Conservation (phyloP, 1,284 basidiomycete species). For the Salmacisia buchloeana region DNA sequence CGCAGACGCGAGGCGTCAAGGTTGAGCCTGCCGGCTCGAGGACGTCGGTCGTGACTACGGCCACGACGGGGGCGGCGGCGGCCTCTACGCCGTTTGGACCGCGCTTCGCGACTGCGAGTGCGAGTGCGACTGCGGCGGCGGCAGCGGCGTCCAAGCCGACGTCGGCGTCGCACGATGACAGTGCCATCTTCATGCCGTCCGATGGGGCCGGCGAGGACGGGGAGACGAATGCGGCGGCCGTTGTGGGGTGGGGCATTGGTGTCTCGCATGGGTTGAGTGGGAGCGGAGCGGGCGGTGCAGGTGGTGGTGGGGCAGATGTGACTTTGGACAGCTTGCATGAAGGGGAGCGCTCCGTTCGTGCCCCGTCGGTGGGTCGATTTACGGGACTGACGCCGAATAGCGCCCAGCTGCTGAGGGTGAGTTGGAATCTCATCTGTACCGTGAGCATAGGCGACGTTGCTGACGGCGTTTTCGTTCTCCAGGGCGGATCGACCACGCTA, state of each 20-base stretch:
- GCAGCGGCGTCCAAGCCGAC: neutral
- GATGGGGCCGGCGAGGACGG: too few relatives aligned
- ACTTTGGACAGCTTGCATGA: neutral
- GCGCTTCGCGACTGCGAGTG: neutral
- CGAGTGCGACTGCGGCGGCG: neutral
- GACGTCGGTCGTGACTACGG: neutral
- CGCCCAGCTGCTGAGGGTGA: neutral
- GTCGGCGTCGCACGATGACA: neutral
- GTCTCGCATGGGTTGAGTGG: too few relatives aligned
- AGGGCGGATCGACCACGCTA: neutral
- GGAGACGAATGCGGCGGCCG: neutral
- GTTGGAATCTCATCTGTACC: too few relatives aligned
- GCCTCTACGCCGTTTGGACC: neutral
- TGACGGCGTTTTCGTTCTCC: neutral
- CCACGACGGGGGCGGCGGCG: neutral
- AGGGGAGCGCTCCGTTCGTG: neutral
- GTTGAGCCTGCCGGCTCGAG: too few relatives aligned
- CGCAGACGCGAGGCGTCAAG: too few relatives aligned
- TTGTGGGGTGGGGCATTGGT: too few relatives aligned
- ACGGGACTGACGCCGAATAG: conserved; percentile 2
- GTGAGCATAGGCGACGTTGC: neutral
- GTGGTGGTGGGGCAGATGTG: neutral
- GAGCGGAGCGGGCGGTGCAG: neutral
- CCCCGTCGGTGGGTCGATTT: neutral
- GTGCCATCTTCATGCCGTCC: neutral